These are phyloP conservation scores for Carex myosuroides DNA, from an alignment of 176 grass and related monocot species.

Conservation along the genomic window DNA sequence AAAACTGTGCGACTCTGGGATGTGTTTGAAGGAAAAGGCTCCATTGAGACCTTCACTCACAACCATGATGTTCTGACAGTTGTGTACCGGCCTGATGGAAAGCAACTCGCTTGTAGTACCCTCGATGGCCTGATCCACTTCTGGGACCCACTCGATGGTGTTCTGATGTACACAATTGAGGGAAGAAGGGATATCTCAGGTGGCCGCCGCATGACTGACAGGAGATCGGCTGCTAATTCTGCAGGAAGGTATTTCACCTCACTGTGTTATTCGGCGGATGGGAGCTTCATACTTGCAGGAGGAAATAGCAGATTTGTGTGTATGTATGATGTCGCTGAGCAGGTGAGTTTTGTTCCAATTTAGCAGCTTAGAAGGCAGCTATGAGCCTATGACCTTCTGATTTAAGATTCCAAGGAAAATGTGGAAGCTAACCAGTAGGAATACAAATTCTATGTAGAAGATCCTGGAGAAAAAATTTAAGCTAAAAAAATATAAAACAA, in stretches of 20 bases:
- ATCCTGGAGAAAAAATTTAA: not conserved
- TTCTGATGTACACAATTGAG: slow-evolving; percentile 90
- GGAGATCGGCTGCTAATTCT: slow-evolving; percentile 75
- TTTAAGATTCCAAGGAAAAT: not conserved
- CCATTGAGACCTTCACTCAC: slow-evolving; percentile 85
- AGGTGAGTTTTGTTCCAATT: slow-evolving; percentile 51
- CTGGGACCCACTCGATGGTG: slow-evolving; percentile 84
- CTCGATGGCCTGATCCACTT: slow-evolving; percentile 91
- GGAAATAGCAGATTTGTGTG: slow-evolving; percentile 95
- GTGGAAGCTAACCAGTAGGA: not conserved
- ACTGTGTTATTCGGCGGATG: slow-evolving; percentile 92
- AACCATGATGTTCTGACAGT: slow-evolving; percentile 93
- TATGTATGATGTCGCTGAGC: slow-evolving; percentile 93
- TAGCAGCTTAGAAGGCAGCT: not conserved
- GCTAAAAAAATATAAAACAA: not conserved
- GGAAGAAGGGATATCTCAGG: slow-evolving; percentile 83
- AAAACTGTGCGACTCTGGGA: slow-evolving; percentile 94
- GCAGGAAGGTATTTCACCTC: slow-evolving; percentile 87
- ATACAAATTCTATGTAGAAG: not conserved
- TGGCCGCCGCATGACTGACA: slow-evolving; percentile 90
- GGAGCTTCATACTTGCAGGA: slow-evolving; percentile 84
- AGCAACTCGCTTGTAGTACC: slow-evolving; percentile 84
- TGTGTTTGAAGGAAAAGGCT: slow-evolving; percentile 91
- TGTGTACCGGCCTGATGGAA: slow-evolving; percentile 87
- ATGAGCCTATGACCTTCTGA: not conserved